A percentile compares a stretch with the other conserved stretches of the same genome.
phyloP scores from a whole-genome alignment of 371 early-diverging fungal species.

The Syncephalastrum sp. region DNA sequence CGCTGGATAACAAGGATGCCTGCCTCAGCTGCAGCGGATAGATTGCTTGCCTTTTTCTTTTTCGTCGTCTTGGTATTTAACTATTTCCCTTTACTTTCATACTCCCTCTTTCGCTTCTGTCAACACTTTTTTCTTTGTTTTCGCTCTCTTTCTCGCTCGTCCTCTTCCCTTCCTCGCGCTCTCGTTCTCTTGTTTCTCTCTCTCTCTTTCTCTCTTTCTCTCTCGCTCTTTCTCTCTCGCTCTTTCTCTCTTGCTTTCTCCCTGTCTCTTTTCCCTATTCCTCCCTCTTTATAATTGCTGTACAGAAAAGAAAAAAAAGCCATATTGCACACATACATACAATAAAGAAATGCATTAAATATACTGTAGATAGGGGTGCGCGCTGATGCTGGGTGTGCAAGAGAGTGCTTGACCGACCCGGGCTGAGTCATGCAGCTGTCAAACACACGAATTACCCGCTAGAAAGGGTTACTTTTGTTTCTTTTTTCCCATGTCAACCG shows the following conservation, averaged over 20 bases:
- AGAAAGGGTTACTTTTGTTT: too few relatives aligned
- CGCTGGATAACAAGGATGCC: constrained; percentile 88
- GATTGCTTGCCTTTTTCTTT: constrained; percentile 9
- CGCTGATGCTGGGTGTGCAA: too few relatives aligned
- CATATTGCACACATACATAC: too few relatives aligned
- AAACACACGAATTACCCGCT: too few relatives aligned
- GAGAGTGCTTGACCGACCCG: too few relatives aligned
- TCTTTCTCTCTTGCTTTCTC: neutral
- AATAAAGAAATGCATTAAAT: too few relatives aligned
- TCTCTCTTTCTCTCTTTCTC: neutral
- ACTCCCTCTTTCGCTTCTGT: neutral
- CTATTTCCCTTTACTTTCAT: neutral
- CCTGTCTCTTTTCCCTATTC: constrained; percentile 1
- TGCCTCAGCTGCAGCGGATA: constrained; percentile 90
- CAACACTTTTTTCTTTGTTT: neutral
- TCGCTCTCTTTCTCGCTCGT: neutral
- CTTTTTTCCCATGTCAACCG: too few relatives aligned
- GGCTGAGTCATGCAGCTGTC: too few relatives aligned
- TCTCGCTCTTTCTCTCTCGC: neutral
- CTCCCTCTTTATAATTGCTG: neutral
- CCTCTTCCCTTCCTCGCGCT: neutral
- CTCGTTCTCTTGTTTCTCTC: too few relatives aligned
- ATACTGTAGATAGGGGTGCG: too few relatives aligned
- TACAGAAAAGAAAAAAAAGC: neutral
- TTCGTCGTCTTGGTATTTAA: neutral